Conservation (phyloP, 768 basidiomycete species). For the Panus rudis region DNA sequence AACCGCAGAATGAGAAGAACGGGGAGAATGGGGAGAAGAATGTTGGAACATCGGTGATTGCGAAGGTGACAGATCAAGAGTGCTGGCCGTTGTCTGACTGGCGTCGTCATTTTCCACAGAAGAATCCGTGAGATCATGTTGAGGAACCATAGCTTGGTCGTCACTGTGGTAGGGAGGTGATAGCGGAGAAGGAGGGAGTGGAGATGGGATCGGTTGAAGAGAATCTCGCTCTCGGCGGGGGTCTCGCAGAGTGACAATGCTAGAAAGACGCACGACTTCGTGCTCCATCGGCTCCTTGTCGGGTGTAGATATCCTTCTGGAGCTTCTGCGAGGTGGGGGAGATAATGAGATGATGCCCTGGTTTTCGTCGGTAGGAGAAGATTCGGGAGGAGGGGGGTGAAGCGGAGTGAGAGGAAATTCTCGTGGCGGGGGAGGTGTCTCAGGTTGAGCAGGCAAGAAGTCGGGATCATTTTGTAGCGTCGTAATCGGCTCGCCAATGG, state of each 20-base stretch:
- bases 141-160: too few species aligned
- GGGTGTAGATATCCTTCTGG: slow-evolving; percentile 7
- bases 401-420: neutral
- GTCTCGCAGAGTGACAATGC: too few species aligned
- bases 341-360: slow-evolving; percentile 5
- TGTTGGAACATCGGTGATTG: too few species aligned
- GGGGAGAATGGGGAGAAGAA: slow-evolving; percentile 1
- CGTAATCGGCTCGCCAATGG: slow-evolving; percentile 62
- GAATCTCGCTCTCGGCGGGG: too few species aligned
- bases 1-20: slow-evolving; percentile 4
- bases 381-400: slow-evolving; percentile 4
- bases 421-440: slow-evolving; percentile 2
- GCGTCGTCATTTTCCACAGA: too few species aligned
- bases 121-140: too few species aligned
- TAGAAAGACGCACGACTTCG: neutral
- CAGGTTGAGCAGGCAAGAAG: slow-evolving; percentile 35
- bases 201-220: too few species aligned
- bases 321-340: slow-evolving; percentile 11
- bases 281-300: slow-evolving; percentile 2
- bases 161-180: too few species aligned
- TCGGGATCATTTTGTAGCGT: slow-evolving; percentile 45
- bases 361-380: slow-evolving; percentile 6
- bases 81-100: too few species aligned
- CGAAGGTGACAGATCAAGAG: too few species aligned
- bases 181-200: too few species aligned